Evolutionary conservation across 768 basidiomycete species (phyloP), one percentile per base, ranked within the genome.

Genomic region (Piloderma croceum): DNA sequence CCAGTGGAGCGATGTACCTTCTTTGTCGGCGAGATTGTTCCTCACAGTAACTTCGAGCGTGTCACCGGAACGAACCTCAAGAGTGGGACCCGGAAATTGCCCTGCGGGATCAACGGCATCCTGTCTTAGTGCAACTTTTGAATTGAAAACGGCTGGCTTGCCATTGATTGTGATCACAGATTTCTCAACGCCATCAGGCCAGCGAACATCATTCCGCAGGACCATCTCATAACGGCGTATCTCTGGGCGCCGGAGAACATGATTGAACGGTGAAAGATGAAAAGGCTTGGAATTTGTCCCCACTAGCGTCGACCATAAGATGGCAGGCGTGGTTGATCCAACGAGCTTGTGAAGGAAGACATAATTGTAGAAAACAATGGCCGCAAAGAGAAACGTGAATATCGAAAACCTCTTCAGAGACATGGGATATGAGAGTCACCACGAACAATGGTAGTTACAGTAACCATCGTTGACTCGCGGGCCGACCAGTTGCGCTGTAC

Each of bases 51-150:
- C 60, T 32, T 64, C 19, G 18, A 62, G 56, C 36, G 54, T 48
- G 39, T 62, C 60, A 11, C 60, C 60, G 29, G 62, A 60, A 32
- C 63, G 59, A 34, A 62, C 62, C 38, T 62, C 60, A 34, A 62
- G 21, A 36, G 63, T 31, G 9, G 61, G 61, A 25, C 61, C 62
- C 3, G 61, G 61, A 38, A 64, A 62, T 43, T 64, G 61, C 0
- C 56, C 61, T 33, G 32, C 11, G 15, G 32, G 20, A 7, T 1
- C 15, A 17, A 15, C 32, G 32, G 15, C 15, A 33, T 33, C 15
- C 11, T 33, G 10, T 17, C 15, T 9, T 19, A 19, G 10, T 33
- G 32, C 6, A n/a, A n/a, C 15, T 33, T 17, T 17, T 10, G 10
- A 15, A 33, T 33, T 17, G 32, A 33, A 15, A 7, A 19, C 9